phyloP scores from a whole-genome alignment of 2,329 filamentous ascomycete genomes.

The Pochonia chlamydosporia region DNA sequence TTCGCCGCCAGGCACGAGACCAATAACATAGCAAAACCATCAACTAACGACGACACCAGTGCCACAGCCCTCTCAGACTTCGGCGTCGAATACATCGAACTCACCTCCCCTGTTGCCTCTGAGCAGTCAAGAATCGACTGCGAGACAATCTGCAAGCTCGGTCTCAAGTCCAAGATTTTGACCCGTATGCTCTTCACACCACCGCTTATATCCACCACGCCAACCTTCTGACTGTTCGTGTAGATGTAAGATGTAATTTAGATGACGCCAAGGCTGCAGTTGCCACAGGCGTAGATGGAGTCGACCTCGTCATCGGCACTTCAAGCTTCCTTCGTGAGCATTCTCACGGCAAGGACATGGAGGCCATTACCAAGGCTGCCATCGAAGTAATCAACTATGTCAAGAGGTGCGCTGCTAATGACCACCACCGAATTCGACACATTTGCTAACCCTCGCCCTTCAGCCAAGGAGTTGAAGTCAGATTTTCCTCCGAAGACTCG shows the following conservation, averaged over 20 bases:
- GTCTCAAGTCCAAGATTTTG: constrained; percentile 55
- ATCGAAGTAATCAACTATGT: constrained; percentile 14
- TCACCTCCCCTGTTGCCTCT: constrained; percentile 79
- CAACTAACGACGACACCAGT: not conserved
- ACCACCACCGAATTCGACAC: not conserved
- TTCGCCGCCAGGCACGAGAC: too few species aligned
- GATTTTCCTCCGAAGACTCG: constrained; percentile 69
- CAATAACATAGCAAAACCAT: not conserved
- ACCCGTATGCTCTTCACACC: constrained; percentile 7
- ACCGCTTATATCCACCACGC: not conserved
- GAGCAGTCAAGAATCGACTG: constrained; percentile 83
- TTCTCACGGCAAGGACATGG: constrained; percentile 86
- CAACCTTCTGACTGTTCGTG: constrained; percentile 3
- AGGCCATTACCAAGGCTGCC: constrained; percentile 63
- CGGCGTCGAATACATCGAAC: constrained; percentile 44
- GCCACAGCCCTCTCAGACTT: constrained; percentile 12
- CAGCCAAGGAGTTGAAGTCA: constrained; percentile 8
- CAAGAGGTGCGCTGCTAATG: constrained; percentile 5
- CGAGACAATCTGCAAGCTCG: constrained; percentile 89
- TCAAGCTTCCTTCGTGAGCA: constrained; percentile 78
- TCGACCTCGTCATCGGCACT: constrained; percentile 57
- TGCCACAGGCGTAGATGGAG: constrained; percentile 66
- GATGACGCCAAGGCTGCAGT: constrained; percentile 66
- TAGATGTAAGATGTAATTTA: constrained; percentile 14
- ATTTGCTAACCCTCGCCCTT: not conserved